Conservation (phyloP, 1,139 yeast species). For the Saccharomyces hybrid region DNA sequence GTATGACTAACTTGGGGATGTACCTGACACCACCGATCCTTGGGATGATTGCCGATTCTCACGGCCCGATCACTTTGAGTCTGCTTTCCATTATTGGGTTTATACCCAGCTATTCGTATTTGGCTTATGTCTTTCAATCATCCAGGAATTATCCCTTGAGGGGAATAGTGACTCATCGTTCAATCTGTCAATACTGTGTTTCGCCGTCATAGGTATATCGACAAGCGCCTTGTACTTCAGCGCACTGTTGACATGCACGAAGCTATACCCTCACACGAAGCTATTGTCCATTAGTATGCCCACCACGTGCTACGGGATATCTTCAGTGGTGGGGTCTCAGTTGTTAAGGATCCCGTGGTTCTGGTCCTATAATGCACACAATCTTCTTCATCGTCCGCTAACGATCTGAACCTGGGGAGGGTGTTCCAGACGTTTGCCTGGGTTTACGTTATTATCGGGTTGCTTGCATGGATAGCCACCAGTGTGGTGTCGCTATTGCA, state of each 20-base stretch:
- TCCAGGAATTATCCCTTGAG: conserved; percentile 13
- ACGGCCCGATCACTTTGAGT: conserved; percentile 74
- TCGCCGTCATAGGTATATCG: conserved; percentile 65
- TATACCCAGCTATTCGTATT: conserved; percentile 63
- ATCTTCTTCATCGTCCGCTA: conserved; percentile 1
- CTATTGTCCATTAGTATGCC: conserved; percentile 84
- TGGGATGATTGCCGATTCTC: conserved; percentile 77
- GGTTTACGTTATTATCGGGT: conserved; percentile 49
- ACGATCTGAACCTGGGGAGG: conserved; percentile 39
- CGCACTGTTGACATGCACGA: conserved; percentile 75
- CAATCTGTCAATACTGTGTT: conserved; percentile 22
- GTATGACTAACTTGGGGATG: conserved; percentile 71
- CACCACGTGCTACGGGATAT: conserved; percentile 77
- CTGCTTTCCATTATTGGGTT: conserved; percentile 55
- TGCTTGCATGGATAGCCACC: conserved; percentile 54
- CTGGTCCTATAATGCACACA: conserved; percentile 17
- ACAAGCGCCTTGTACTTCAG: conserved; percentile 76
- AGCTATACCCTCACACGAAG: conserved; percentile 63
- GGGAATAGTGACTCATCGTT: conserved; percentile 3
- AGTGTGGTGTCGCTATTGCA: conserved; percentile 49
- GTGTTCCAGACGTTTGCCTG: conserved; percentile 55
- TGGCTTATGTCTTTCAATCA: conserved; percentile 35
- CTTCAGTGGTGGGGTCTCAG: conserved; percentile 50
- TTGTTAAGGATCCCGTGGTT: conserved; percentile 41
- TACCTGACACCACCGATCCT: conserved; percentile 75